These are phyloP conservation scores for Pelargonium cotyledonis DNA, from an alignment of 441 rosid species.

Conservation along the genomic window DNA sequence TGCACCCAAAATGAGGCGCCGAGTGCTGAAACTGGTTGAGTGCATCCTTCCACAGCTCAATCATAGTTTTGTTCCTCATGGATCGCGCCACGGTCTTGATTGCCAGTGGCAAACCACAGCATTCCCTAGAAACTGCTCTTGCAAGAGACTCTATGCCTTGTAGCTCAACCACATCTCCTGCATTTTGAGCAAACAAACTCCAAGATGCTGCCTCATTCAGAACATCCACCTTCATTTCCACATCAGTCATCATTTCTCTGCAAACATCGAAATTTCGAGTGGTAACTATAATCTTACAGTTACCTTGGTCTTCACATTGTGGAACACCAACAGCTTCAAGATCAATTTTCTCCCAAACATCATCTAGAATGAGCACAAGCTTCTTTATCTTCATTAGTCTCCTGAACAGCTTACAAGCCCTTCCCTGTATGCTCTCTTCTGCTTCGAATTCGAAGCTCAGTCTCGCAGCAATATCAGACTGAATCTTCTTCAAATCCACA, in stretches of 20 bases:
- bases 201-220: constrained; percentile 28
- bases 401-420: constrained; percentile 20
- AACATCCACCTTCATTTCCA: constrained; percentile 21
- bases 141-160: constrained; percentile 22
- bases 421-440: constrained; percentile 13
- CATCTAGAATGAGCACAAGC: constrained; percentile 28
- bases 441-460: constrained; percentile 20
- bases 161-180: constrained; percentile 22
- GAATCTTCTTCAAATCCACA: constrained; percentile 31
- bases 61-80: constrained; percentile 21
- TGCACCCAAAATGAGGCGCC: constrained; percentile 7
- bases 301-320: constrained; percentile 16
- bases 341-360: constrained; percentile 31
- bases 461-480: constrained; percentile 33
- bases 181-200: constrained; percentile 26
- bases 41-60: constrained; percentile 22
- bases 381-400: constrained; percentile 20
- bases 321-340: constrained; percentile 30
- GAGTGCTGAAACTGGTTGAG: constrained; percentile 14
- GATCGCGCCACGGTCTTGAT: constrained; percentile 28
- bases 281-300: constrained; percentile 30
- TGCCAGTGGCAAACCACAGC: constrained; percentile 34
- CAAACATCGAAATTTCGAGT: constrained; percentile 26
- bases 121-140: constrained; percentile 25
- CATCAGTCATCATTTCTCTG: constrained; percentile 31